Conservation (phyloP, 169 alveolate genomes). For the Haemoproteus tartakovskyi region DNA sequence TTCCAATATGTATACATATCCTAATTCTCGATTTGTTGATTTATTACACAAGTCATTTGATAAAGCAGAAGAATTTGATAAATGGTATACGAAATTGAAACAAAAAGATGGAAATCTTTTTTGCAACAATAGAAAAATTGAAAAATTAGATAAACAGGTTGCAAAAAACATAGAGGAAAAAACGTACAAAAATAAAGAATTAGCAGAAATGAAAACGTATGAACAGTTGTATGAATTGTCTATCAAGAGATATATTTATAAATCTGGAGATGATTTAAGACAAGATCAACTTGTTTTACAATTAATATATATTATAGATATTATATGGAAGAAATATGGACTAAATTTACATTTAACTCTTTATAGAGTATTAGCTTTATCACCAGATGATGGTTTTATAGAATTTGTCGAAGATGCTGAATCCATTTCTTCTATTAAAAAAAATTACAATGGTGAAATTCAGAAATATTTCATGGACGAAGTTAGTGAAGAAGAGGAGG, state of each 20-base stretch:
- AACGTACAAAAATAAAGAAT: background rate
- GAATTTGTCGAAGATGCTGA: conserved; percentile 72
- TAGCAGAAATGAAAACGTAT: conserved; percentile 2
- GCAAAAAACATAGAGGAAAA: background rate
- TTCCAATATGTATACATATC: conserved; percentile 4
- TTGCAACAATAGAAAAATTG: conserved; percentile 12
- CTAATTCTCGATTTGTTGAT: conserved; percentile 18
- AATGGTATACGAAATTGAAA: conserved; percentile 1
- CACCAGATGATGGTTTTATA: conserved; percentile 83
- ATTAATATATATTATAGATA: conserved; percentile 85
- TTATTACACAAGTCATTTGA: conserved; percentile 33
- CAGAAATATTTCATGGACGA: conserved; percentile 59
- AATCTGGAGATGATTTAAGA: conserved; percentile 95
- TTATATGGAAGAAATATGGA: conserved; percentile 87
- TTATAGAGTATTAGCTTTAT: conserved; percentile 82
- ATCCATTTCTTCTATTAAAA: conserved; percentile 34
- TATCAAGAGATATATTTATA: conserved; percentile 78
- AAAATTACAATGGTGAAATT: conserved; percentile 66
- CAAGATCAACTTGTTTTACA: conserved; percentile 92
- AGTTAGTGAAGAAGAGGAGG: background rate
- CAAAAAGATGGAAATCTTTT: conserved; percentile 2
- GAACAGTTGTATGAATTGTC: conserved; percentile 43
- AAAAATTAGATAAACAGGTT: background rate
- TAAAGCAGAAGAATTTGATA: conserved; percentile 10
- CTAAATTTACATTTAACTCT: conserved; percentile 86